phyloP scores from a whole-genome alignment of 73 alveolate genomes.

The Paramecium caudatum region DNA sequence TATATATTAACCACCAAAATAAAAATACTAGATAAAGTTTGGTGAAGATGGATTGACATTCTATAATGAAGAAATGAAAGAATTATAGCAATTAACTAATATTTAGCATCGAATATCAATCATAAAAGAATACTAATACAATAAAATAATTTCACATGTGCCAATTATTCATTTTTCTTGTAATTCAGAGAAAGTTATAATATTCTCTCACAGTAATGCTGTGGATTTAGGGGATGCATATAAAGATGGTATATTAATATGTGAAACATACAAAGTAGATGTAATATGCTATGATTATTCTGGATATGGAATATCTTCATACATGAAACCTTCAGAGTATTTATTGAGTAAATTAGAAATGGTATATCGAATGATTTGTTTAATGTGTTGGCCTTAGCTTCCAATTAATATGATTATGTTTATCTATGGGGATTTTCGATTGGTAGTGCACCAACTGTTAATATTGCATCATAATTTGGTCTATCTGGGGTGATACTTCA shows the following conservation, averaged over 20 bases:
- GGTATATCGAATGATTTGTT: slow-evolving; percentile 4
- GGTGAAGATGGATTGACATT: neutral
- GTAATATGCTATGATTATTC: slow-evolving; percentile 58
- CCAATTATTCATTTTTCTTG: slow-evolving; percentile 33
- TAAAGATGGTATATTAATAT: neutral
- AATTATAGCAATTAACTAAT: neutral
- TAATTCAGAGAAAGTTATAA: slow-evolving; percentile 17
- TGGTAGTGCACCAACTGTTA: slow-evolving; percentile 36
- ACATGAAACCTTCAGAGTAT: slow-evolving; percentile 56
- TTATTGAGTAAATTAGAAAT: neutral
- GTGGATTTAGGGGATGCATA: neutral
- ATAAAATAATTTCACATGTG: slow-evolving; percentile 1
- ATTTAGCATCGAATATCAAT: neutral
- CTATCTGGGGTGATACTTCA: slow-evolving; percentile 50
- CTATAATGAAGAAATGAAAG: neutral
- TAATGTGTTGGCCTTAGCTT: slow-evolving; percentile 40
- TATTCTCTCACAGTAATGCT: slow-evolving; percentile 51
- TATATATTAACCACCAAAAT: slow-evolving; percentile 34
- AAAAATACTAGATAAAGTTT: neutral
- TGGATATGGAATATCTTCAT: slow-evolving; percentile 44
- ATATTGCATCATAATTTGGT: slow-evolving; percentile 27
- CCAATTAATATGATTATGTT: neutral
- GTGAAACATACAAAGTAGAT: slow-evolving; percentile 21
- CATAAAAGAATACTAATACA: neutral
- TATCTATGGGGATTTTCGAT: slow-evolving; percentile 48